These are phyloP conservation scores for Nakazawaea anatomiae DNA, from an alignment of 805 yeast genomes.

Conservation along the genomic window DNA sequence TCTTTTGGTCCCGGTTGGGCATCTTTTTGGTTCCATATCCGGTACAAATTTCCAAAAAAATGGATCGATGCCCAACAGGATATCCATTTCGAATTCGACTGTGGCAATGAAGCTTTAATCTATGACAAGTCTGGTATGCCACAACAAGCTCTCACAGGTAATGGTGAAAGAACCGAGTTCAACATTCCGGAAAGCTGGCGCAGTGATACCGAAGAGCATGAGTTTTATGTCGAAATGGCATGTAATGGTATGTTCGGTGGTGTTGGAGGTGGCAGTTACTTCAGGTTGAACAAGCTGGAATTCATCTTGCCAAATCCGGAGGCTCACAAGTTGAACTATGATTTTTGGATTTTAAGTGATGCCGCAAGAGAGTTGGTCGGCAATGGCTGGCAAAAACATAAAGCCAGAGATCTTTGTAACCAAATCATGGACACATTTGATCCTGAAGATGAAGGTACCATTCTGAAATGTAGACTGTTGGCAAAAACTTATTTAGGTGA, in stretches of 20 bases:
- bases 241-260: conserved; percentile 95
- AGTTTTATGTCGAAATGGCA: conserved; percentile 80
- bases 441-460: conserved; percentile 51
- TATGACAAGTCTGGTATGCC: conserved; percentile 65
- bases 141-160: conserved; percentile 81
- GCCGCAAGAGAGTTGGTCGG: conserved; percentile 83
- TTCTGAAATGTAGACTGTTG: conserved; percentile 58
- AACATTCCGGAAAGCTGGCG: conserved; percentile 54
- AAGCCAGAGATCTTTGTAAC: conserved; percentile 76
- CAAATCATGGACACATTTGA: conserved; percentile 82
- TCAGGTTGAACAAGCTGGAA: conserved; percentile 65
- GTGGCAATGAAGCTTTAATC: conserved; percentile 79
- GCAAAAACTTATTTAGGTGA: conserved; percentile 62
- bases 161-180: conserved; percentile 75
- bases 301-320: conserved; percentile 74
- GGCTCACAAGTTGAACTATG: conserved; percentile 72
- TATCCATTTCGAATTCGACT: conserved; percentile 76
- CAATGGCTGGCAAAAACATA: conserved; percentile 74
- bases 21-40: conserved; percentile 85
- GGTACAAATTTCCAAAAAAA: conserved; percentile 54
- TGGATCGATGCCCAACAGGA: conserved; percentile 37
- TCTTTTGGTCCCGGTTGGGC: conserved; percentile 95
- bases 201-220: conserved; percentile 43
- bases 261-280: conserved; percentile 57
- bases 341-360: conserved; percentile 85